Conservation (phyloP, 345 rosid species). For the Dovyalis caffra region DNA sequence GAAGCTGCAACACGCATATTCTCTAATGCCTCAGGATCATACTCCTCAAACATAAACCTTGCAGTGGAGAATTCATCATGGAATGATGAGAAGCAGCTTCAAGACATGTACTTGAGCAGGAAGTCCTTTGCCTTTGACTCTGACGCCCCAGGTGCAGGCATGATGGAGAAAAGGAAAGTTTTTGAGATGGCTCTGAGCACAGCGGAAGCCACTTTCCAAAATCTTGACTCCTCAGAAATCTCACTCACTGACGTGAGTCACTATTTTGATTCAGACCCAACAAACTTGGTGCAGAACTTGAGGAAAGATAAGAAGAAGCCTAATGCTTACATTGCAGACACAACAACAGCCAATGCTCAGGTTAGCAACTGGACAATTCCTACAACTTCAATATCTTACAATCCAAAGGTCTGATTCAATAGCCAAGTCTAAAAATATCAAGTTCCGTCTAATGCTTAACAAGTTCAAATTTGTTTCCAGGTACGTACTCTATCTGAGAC, state of each 20-base stretch:
- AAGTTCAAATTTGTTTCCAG: conserved; percentile 30
- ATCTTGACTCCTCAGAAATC: conserved; percentile 94
- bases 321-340: conserved; percentile 87
- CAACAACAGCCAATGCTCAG: conserved; percentile 97
- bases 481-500: conserved; percentile 92
- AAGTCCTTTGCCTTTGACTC: conserved; percentile 93
- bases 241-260: conserved; percentile 98
- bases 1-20: conserved; percentile 97
- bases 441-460: conserved; percentile 5
- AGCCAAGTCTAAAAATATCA: neutral
- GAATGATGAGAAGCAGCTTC: conserved; percentile 99
- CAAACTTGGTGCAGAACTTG: conserved; percentile 84
- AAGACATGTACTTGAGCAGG: conserved; percentile 97
- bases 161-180: conserved; percentile 85
- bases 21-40: conserved; percentile 97
- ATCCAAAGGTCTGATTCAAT: neutral
- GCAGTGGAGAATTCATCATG: conserved; percentile 98
- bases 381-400: neutral
- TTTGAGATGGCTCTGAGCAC: conserved; percentile 95
- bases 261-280: conserved; percentile 95
- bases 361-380: conserved; percentile 32
- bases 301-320: conserved; percentile 96
- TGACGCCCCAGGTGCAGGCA: conserved; percentile 95
- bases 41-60: conserved; percentile 87
- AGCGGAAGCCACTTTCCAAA: conserved; percentile 97